Evolutionary conservation across 768 basidiomycete species (phyloP).

Genomic region (Podaxis sp.): DNA sequence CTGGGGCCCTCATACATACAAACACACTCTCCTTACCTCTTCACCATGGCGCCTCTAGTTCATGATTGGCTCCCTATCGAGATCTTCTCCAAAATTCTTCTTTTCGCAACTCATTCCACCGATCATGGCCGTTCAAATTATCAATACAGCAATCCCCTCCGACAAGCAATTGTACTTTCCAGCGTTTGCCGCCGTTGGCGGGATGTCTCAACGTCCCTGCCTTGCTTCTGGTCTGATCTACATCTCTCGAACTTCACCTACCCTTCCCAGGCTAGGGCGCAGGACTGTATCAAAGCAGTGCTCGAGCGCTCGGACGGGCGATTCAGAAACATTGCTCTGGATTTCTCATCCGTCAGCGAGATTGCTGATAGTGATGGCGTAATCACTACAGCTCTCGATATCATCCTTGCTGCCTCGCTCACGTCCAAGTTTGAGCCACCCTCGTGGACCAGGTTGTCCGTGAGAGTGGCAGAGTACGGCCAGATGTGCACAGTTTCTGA

Average conservation of each 20-base stretch:
- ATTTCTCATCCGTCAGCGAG: background rate
- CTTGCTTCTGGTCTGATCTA: background rate
- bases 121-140: background rate
- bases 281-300: background rate
- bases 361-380: background rate
- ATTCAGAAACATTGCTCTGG: background rate
- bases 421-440: background rate
- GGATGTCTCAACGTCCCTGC: background rate
- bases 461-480: background rate
- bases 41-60: background rate
- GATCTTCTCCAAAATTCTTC: background rate
- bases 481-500: background rate
- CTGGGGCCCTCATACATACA: background rate
- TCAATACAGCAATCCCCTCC: background rate
- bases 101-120: background rate
- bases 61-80: background rate
- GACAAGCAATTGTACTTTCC: background rate
- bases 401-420: background rate
- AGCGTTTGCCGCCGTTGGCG: background rate
- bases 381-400: background rate
- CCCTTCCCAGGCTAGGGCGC: background rate
- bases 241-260: background rate
- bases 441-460: background rate
- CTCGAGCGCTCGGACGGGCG: background rate
- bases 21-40: background rate